Evolutionary conservation across 345 rosid genomes (phyloP).

Genomic region (Jatropha curcas): DNA sequence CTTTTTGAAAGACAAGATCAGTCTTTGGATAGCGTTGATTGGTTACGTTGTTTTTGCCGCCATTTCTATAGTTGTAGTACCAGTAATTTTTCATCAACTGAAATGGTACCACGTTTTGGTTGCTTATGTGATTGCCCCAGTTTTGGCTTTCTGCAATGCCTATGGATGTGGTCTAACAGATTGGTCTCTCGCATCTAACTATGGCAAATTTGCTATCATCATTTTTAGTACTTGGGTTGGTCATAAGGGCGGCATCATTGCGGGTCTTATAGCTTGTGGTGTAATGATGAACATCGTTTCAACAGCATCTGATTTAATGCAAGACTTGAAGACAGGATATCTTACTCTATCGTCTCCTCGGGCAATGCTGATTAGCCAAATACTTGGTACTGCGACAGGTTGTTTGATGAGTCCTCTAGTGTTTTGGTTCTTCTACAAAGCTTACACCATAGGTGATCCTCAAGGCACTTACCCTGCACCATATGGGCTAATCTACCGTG

Average conservation of each 20-base stretch:
- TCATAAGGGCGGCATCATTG: slow-evolving; percentile 64
- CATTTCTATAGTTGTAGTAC: slow-evolving; percentile 51
- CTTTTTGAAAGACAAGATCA: slow-evolving; percentile 77
- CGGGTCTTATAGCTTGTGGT: slow-evolving; percentile 82
- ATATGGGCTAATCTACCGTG: slow-evolving; percentile 61
- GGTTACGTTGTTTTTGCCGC: slow-evolving; percentile 60
- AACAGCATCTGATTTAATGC: slow-evolving; percentile 88
- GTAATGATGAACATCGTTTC: slow-evolving; percentile 99
- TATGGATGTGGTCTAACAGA: slow-evolving; percentile 86
- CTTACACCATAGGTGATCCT: slow-evolving; percentile 74
- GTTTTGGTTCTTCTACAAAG: slow-evolving; percentile 81
- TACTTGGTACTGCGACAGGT: slow-evolving; percentile 71
- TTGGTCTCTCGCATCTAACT: slow-evolving; percentile 90
- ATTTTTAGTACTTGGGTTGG: slow-evolving; percentile 86
- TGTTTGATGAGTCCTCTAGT: slow-evolving; percentile 66
- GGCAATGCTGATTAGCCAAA: slow-evolving; percentile 84
- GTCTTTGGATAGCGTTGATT: slow-evolving; percentile 51
- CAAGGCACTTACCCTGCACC: slow-evolving; percentile 77
- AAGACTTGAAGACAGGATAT: slow-evolving; percentile 93
- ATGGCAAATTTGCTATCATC: slow-evolving; percentile 77
- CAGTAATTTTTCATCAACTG: slow-evolving; percentile 67
- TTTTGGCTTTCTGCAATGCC: slow-evolving; percentile 86
- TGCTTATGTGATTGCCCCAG: slow-evolving; percentile 67
- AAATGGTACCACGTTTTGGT: slow-evolving; percentile 75
- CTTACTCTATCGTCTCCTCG: slow-evolving; percentile 85